Conservation (phyloP, 1,139 yeast genomes). For the Kodamaea plutei region DNA sequence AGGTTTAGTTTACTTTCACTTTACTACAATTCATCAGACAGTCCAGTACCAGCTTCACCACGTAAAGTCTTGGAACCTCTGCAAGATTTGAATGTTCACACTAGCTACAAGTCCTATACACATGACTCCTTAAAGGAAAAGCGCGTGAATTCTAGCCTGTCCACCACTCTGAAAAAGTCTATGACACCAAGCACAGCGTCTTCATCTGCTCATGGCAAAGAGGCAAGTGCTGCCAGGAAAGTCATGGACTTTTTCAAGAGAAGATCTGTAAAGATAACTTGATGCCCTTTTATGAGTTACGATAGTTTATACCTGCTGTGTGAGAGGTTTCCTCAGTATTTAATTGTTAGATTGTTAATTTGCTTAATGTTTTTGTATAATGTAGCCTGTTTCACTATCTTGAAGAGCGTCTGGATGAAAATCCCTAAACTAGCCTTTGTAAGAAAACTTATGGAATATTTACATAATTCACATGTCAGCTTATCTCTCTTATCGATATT, state of each 20-base stretch:
- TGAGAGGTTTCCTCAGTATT: neutral
- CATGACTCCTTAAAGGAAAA: constrained; percentile 9
- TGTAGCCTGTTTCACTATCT: too few species aligned
- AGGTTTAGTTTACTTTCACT: constrained; percentile 53
- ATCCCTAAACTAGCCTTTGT: too few species aligned
- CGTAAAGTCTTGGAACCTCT: constrained; percentile 41
- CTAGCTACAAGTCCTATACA: neutral
- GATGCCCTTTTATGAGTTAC: constrained; percentile 1
- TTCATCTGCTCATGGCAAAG: constrained; percentile 35
- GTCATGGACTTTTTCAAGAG: constrained; percentile 81
- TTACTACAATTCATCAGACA: constrained; percentile 31
- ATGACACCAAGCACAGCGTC: constrained; percentile 8
- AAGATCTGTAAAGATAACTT: constrained; percentile 51
- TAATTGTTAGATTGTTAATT: neutral
- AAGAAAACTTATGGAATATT: too few species aligned
- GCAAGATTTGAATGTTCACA: constrained; percentile 24
- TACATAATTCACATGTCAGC: too few species aligned
- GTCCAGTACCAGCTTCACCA: constrained; percentile 13
- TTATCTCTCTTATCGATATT: too few species aligned
- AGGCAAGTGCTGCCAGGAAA: constrained; percentile 69
- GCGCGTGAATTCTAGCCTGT: constrained; percentile 14
- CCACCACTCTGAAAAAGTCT: constrained; percentile 15
- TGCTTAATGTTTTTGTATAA: too few species aligned
- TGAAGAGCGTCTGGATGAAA: too few species aligned
- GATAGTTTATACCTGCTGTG: neutral